phyloP scores from a whole-genome alignment of 2,329 filamentous ascomycete genomes.

The Aspergillus alliaceus region DNA sequence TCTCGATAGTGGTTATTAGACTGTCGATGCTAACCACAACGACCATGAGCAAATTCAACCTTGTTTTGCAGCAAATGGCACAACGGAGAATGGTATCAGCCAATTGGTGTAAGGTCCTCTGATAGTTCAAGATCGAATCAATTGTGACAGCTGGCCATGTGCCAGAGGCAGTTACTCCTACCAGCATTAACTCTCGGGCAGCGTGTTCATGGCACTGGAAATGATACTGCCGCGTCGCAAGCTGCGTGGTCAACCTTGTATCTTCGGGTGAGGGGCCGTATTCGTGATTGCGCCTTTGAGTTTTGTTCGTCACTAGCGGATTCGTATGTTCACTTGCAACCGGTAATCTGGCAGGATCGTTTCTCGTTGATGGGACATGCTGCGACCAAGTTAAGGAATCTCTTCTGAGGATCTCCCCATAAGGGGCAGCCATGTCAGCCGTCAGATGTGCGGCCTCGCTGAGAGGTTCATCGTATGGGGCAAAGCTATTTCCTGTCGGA shows the following conservation, averaged over 20 bases:
- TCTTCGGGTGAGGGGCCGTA: slow-evolving; percentile 6
- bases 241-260: not conserved
- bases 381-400: slow-evolving; percentile 10
- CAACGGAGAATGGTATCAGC: slow-evolving; percentile 32
- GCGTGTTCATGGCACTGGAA: slow-evolving; percentile 27
- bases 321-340: not conserved
- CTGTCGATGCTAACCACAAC: slow-evolving; percentile 32
- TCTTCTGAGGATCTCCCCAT: slow-evolving; percentile 7
- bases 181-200: slow-evolving; percentile 23
- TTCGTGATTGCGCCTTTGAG: not conserved
- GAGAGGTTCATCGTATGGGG: not conserved
- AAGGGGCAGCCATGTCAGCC: not conserved
- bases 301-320: slow-evolving; percentile 1
- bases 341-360: not conserved
- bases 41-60: slow-evolving; percentile 29
- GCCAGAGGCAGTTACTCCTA: slow-evolving; percentile 18
- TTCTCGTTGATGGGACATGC: slow-evolving; percentile 1
- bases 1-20: slow-evolving; percentile 26
- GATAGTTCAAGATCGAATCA: slow-evolving; percentile 27
- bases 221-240: slow-evolving; percentile 5
- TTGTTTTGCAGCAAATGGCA: slow-evolving; percentile 22
- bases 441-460: not conserved
- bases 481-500: not conserved
- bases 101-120: slow-evolving; percentile 28
- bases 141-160: slow-evolving; percentile 21